Percentiles rank a stretch among this genome's conserved stretches.
Evolutionary conservation across 2,329 filamentous ascomycete genomes (phyloP).

Genomic region (Alternaria conjuncta): DNA sequence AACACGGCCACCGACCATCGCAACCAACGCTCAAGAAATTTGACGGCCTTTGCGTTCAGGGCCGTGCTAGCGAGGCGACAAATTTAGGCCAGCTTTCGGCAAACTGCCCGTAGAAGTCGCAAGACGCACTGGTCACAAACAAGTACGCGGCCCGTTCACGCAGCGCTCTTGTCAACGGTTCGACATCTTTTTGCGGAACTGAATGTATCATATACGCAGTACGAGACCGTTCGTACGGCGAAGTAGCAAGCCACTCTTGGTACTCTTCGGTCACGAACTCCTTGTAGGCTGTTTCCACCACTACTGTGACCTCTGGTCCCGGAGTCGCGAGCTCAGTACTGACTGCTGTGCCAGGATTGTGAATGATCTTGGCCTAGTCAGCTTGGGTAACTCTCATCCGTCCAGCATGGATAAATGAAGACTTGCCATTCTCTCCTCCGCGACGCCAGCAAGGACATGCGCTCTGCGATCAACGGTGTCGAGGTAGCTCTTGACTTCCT

Average conservation of each 20-base stretch:
- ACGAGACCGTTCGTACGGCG: slow-evolving; percentile 25
- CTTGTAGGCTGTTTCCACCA: slow-evolving; percentile 30
- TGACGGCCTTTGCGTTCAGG: background rate
- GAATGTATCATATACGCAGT: slow-evolving; percentile 38
- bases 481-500: slow-evolving; percentile 25
- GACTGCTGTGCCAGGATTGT: slow-evolving; percentile 40
- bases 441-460: slow-evolving; percentile 8
- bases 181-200: slow-evolving; percentile 23
- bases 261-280: slow-evolving; percentile 25
- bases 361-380: slow-evolving; percentile 28
- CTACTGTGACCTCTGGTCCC: slow-evolving; percentile 35
- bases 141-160: slow-evolving; percentile 27
- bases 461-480: slow-evolving; percentile 25
- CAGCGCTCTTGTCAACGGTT: slow-evolving; percentile 16
- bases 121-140: slow-evolving; percentile 33
- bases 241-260: slow-evolving; percentile 34
- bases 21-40: background rate
- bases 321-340: slow-evolving; percentile 25
- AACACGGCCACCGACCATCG: background rate
- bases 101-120: slow-evolving; percentile 32
- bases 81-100: slow-evolving; percentile 28
- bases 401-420: background rate
- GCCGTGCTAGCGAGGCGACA: slow-evolving; percentile 21
- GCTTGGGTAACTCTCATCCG: background rate
- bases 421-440: slow-evolving; percentile 19